Evolutionary conservation across 1,284 basidiomycete genomes (phyloP), one percentile per base, ranked within the genome.

Genomic region (Ganoderma multipileum): DNA sequence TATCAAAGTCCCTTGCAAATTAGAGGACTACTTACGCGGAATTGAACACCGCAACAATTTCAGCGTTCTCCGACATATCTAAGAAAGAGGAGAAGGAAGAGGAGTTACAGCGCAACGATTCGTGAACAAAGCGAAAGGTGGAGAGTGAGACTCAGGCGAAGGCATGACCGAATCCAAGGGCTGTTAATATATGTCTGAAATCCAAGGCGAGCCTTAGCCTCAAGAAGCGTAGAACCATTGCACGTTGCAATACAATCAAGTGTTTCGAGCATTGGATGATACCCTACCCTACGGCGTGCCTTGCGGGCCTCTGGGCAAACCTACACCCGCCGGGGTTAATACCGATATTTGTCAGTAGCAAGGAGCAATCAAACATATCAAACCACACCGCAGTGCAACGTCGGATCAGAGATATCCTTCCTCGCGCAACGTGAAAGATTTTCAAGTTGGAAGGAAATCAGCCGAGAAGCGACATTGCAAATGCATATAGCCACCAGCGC

Each of bases 61-160:
- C 36, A 11, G 54, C 16, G 38, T 28, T 26, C 9, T 63, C 62
- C 7, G 63, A 64, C 63, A 64, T 64, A 26, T 36, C n/a, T n/a
- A 14, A 39, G 28, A 59, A 38, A 38, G 12, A 7, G n/a, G 38
- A 33, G 36, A 36, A 60, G 23, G 20, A 36, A n/a, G 18, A 20
- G 18, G 16, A 57, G 30, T 54, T 26, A 18, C 26, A 18, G 18
- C 26, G 26, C 26, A 33, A 57, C 33, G 18, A 30, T n/a, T 6
- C 55, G 16, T 20, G 18, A 36, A 33, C 33, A 33, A 33, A 33
- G 33, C 33, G 33, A 33, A 33, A 33, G 33, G 8, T 33, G 33
- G 33, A 33, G 8, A 33, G 3, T 33, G 33, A 33, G 33, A 33
- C 33, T 33, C 38, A 39, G 41, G 14, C 16, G 16, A 33, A 8